These are phyloP conservation scores for Ascoidea asiatica DNA, from an alignment of 805 yeast genomes.

Conservation along the genomic window DNA sequence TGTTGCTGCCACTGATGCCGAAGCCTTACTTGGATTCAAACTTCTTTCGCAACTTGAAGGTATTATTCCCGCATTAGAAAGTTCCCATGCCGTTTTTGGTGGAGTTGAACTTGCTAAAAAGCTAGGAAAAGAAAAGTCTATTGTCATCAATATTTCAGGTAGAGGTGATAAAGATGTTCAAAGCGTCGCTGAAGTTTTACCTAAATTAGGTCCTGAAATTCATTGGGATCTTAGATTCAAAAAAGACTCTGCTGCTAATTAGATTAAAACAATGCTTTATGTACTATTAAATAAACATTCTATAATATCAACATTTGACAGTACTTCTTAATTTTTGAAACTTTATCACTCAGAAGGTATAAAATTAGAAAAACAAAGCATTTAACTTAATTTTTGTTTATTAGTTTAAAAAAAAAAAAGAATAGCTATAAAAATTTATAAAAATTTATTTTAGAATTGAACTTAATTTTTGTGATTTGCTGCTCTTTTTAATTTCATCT, in stretches of 20 bases:
- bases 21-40: conserved; percentile 85
- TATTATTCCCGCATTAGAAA: conserved; percentile 95
- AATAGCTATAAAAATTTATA: no score
- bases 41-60: conserved; percentile 89
- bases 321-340: no score
- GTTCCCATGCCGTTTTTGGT: conserved; percentile 92
- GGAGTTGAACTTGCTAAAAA: conserved; percentile 81
- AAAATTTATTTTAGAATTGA: no score
- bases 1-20: conserved; percentile 88
- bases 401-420: no score
- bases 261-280: no score
- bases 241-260: conserved; percentile 16
- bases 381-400: no score
- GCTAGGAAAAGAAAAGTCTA: conserved; percentile 62
- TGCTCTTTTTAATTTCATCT: conserved; percentile 1
- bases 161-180: conserved; percentile 99
- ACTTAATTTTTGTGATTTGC: no score
- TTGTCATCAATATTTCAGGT: conserved; percentile 87
- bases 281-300: no score
- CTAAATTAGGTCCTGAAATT: conserved; percentile 77
- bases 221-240: conserved; percentile 95
- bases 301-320: no score
- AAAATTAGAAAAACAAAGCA: no score
- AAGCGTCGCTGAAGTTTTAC: conserved; percentile 90
- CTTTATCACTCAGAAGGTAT: no score